Evolutionary conservation across 257 asterid genomes (phyloP), one percentile per base, ranked within the genome.

Genomic region (Nicotiana knightiana): DNA sequence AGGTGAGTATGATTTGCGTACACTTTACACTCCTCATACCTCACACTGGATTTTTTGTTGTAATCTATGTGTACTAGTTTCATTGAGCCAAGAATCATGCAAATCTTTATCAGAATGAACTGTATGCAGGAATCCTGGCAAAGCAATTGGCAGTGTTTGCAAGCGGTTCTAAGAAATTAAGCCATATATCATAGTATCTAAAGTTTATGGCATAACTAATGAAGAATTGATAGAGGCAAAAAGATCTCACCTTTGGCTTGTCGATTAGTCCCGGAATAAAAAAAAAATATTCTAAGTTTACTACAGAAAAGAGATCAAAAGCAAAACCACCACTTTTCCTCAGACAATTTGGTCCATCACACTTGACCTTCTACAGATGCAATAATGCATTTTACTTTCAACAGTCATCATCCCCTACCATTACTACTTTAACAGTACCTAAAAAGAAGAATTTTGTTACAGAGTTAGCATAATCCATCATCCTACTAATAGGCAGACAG

Each of bases 401-500:
- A 82, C 57, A 82, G 81, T 80, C 78, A 24, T 58, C 67, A 67
- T 6, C 33, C 71, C 65, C 86, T 85, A 83, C 82, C 83, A 80
- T 70, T 73, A 67, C 83, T 81, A 88, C 80, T 43, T 67, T 61
- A 76, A 81, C 26, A 81, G 57, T 61, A 80, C 87, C 89, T 88
- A 64, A 76, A 77, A 9, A 51, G 16, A 77, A 73, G 65, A 73
- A 80, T 24, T 86, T 78, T 86, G 88, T 87, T 82, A 88, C 90
- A 71, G 48, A 80, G 93, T 91, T 86, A 83, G 90, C 87, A 86
- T 88, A 85, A 85, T 79, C 87, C 88, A 81, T 84, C 82, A 62
- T 85, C 88, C 88, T 64, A 77, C 88, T 76, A 43, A 59, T 59
- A 11, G 67, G 70, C 75, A 55, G 82, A 55, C 54, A 46, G 67